Evolutionary conservation across 805 yeast species (phyloP).

Genomic region (Saccharomycopsis amapae): DNA sequence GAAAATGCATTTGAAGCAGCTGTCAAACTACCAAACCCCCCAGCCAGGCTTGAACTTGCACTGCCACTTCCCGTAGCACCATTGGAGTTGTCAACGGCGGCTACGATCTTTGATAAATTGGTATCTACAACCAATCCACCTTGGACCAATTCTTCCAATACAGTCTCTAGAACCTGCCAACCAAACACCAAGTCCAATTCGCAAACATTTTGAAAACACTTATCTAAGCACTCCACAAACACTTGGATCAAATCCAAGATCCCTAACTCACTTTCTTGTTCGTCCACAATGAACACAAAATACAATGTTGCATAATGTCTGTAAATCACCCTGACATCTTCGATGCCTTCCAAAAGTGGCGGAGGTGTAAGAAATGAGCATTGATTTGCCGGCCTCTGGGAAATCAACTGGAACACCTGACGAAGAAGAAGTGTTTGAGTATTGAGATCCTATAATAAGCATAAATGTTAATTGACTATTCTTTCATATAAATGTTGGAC

Average conservation of each 20-base stretch:
- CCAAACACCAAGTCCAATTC: slow-evolving; percentile 96
- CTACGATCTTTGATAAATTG: slow-evolving; percentile 70
- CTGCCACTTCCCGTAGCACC: slow-evolving; percentile 22
- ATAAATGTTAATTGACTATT: neutral
- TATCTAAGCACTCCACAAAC: slow-evolving; percentile 89
- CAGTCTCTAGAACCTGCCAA: slow-evolving; percentile 94
- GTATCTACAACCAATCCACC: slow-evolving; percentile 99
- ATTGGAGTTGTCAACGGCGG: slow-evolving; percentile 68
- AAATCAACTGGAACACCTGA: slow-evolving; percentile 75
- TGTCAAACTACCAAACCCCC: slow-evolving; percentile 24
- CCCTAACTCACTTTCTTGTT: slow-evolving; percentile 91
- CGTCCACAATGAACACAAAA: slow-evolving; percentile 93
- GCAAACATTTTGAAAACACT: slow-evolving; percentile 90
- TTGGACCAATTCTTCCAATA: slow-evolving; percentile 84
- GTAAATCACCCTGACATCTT: slow-evolving; percentile 82
- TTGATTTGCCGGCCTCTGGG: slow-evolving; percentile 63
- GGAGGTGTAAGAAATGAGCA: slow-evolving; percentile 91
- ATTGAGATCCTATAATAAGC: slow-evolving; percentile 44
- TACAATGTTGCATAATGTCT: slow-evolving; percentile 93
- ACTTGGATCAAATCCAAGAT: slow-evolving; percentile 92
- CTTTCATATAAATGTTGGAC: neutral
- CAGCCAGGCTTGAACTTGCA: neutral
- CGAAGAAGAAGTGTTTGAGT: slow-evolving; percentile 74
- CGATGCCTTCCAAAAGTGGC: slow-evolving; percentile 54
- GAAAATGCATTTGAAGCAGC: slow-evolving; percentile 29